Evolutionary conservation across 2,329 filamentous ascomycete genomes (phyloP).

Genomic region (Colletotrichum sp.): DNA sequence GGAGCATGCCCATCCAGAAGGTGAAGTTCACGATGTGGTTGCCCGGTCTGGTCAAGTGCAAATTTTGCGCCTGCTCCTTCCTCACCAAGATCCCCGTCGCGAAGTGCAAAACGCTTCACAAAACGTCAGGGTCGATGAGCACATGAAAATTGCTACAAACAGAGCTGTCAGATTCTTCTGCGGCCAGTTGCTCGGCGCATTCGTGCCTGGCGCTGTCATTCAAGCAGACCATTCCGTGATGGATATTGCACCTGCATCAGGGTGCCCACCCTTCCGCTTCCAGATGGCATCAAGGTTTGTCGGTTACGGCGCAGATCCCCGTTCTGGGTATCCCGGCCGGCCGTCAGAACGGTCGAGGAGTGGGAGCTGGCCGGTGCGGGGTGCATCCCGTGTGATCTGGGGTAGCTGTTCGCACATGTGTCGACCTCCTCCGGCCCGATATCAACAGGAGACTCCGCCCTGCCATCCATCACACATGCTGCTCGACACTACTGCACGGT

Average conservation of each 20-base stretch:
- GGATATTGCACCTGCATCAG: conserved; percentile 4
- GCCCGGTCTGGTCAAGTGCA: not conserved
- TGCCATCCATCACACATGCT: conserved; percentile 3
- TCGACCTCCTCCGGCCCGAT: conserved; percentile 11
- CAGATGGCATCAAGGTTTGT: conserved; percentile 10
- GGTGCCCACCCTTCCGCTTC: not conserved
- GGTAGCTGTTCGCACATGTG: conserved; percentile 12
- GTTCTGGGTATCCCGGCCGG: conserved; percentile 11
- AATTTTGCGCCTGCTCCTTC: not conserved
- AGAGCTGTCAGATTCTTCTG: not conserved
- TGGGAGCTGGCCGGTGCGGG: conserved; percentile 10
- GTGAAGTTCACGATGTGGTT: not conserved
- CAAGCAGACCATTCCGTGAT: not conserved
- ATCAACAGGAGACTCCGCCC: conserved; percentile 21
- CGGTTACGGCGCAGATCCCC: conserved; percentile 14
- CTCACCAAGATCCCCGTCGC: not conserved
- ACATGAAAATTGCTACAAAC: not conserved
- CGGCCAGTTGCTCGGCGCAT: conserved; percentile 16
- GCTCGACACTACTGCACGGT: conserved; percentile 2
- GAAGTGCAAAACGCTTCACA: not conserved
- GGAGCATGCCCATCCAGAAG: not conserved
- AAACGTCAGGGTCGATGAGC: not conserved
- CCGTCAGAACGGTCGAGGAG: not conserved
- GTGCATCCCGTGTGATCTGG: conserved; percentile 20
- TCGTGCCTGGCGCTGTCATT: conserved; percentile 1